phyloP scores from a whole-genome alignment of 108 stramenopile genomes.

The Cyclotella baltica region DNA sequence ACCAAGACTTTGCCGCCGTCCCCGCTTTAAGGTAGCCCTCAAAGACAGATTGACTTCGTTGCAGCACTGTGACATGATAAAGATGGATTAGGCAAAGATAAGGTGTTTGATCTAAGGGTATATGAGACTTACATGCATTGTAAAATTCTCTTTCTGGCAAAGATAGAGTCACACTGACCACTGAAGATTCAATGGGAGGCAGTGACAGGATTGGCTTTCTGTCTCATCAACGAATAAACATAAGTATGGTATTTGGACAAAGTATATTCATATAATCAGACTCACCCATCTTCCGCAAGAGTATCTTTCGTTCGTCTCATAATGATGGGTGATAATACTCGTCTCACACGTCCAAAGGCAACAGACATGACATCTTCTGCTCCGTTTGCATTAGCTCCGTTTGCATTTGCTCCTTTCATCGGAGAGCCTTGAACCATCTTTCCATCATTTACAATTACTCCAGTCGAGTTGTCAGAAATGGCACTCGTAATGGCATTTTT shows the following conservation, averaged over 20 bases:
- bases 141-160: slow-evolving; percentile 83
- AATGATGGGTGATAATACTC: slow-evolving; percentile 76
- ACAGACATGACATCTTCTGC: slow-evolving; percentile 11
- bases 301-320: slow-evolving; percentile 76
- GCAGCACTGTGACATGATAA: slow-evolving; percentile 37
- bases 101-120: neutral
- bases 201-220: slow-evolving; percentile 73
- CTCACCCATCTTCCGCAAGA: slow-evolving; percentile 64
- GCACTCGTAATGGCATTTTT: slow-evolving; percentile 67
- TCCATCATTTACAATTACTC: slow-evolving; percentile 6
- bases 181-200: slow-evolving; percentile 75
- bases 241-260: neutral
- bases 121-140: slow-evolving; percentile 55
- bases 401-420: neutral
- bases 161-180: slow-evolving; percentile 67
- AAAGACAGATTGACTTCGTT: slow-evolving; percentile 73
- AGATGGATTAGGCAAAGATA: slow-evolving; percentile 1
- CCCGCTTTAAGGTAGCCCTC: slow-evolving; percentile 76
- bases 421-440: neutral
- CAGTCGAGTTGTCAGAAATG: slow-evolving; percentile 19
- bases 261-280: neutral
- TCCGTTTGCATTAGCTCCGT: too few relatives aligned
- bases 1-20: slow-evolving; percentile 78
- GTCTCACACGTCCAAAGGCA: slow-evolving; percentile 75
- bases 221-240: neutral